Conservation (phyloP, 768 basidiomycete species). For the Mycena alexandri region DNA sequence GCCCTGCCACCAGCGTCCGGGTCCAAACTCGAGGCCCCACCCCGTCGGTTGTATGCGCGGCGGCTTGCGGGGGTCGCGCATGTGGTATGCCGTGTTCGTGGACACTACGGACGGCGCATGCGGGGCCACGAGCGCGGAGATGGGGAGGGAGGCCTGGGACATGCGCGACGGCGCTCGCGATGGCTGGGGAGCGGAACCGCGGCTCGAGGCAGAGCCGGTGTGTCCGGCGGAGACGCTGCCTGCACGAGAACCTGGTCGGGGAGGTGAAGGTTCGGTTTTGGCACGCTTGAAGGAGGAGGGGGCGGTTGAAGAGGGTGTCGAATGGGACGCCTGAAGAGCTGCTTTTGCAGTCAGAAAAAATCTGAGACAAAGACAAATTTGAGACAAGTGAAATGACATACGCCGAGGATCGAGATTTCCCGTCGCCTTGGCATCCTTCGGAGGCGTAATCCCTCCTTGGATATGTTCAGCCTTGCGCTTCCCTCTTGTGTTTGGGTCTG, state of each 20-base stretch:
- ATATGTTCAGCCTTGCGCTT: conserved; percentile 29
- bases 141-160: conserved; percentile 74
- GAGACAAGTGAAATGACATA: conserved; percentile 21
- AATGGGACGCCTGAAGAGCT: conserved; percentile 56
- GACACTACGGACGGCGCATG: conserved; percentile 77
- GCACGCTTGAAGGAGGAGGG: conserved; percentile 85
- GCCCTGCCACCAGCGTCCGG: conserved; percentile 46
- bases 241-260: conserved; percentile 58
- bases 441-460: conserved; percentile 12
- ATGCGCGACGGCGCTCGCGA: conserved; percentile 59
- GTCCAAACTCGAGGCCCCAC: conserved; percentile 69
- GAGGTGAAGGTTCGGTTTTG: conserved; percentile 56
- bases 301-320: conserved; percentile 65
- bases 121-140: conserved; percentile 82
- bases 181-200: conserved; percentile 38
- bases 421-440: conserved; percentile 14
- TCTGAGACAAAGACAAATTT: background rate
- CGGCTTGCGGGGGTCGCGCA: conserved; percentile 84
- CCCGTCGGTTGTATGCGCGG: conserved; percentile 68
- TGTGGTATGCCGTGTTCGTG: conserved; percentile 60
- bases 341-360: background rate
- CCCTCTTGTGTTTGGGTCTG: conserved; percentile 3
- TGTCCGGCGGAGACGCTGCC: conserved; percentile 50
- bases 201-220: conserved; percentile 49
- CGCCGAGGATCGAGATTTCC: conserved; percentile 18